These are phyloP conservation scores for Ephemerocybe angulata DNA, from an alignment of 768 basidiomycete species.

Conservation along the genomic window DNA sequence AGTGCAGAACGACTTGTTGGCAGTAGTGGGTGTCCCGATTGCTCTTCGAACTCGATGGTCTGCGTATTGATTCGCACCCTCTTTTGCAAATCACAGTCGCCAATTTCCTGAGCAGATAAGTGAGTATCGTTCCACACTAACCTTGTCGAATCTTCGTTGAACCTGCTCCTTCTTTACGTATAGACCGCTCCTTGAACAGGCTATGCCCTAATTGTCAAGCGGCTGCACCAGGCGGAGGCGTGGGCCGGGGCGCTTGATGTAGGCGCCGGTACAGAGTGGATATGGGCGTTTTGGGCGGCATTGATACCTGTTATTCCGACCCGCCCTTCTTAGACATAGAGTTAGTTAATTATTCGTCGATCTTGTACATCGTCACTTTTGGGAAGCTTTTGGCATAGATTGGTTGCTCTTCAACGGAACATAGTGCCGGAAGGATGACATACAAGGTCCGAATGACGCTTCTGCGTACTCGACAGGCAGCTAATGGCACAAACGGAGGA, in stretches of 20 bases:
- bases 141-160: not conserved
- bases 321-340: not conserved
- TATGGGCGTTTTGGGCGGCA: not conserved
- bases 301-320: too few relatives aligned
- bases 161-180: not conserved
- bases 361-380: not conserved
- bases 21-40: constrained; percentile 56
- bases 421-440: too few relatives aligned
- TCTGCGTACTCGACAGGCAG: too few relatives aligned
- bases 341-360: not conserved
- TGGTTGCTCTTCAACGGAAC: too few relatives aligned
- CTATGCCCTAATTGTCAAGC: constrained; percentile 5
- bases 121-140: constrained; percentile 32
- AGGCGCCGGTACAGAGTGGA: not conserved
- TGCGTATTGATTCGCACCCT: constrained; percentile 1
- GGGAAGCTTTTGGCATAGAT: not conserved
- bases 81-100: constrained; percentile 6
- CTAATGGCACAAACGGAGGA: not conserved
- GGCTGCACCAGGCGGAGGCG: not conserved
- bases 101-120: constrained; percentile 67
- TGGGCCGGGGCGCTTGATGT: not conserved
- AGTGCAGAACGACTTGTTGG: constrained; percentile 66
- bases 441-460: not conserved
- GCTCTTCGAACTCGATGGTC: constrained; percentile 2
- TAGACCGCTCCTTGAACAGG: constrained; percentile 8